phyloP scores from a whole-genome alignment of 495 filamentous ascomycete genomes.

The Talaromyces trachyspermus region DNA sequence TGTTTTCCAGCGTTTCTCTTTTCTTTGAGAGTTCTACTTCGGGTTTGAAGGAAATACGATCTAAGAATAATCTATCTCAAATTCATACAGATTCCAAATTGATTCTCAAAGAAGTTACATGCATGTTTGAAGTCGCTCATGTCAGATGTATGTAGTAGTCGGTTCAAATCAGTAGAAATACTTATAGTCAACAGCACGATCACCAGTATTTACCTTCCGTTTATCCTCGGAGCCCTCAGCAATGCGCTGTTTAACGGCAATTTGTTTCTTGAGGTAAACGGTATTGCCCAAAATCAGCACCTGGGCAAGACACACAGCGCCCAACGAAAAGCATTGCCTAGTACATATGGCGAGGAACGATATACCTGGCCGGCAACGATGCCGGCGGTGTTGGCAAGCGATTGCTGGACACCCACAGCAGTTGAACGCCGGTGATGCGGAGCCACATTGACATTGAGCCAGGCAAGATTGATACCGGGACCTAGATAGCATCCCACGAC shows the following conservation, averaged over 20 bases:
- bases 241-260: constrained; percentile 35
- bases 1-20: no score
- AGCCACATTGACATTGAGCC: constrained; percentile 51
- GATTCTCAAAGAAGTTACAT: no score
- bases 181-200: constrained; percentile 40
- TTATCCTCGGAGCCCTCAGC: constrained; percentile 30
- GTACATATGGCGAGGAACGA: constrained; percentile 39
- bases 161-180: constrained; percentile 43
- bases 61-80: no score
- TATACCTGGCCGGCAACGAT: constrained; percentile 49
- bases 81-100: no score
- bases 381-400: constrained; percentile 50
- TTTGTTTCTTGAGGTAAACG: constrained; percentile 35
- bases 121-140: no score
- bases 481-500: constrained; percentile 43
- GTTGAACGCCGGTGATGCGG: constrained; percentile 50
- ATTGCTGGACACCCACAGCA: constrained; percentile 50
- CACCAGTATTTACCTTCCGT: constrained; percentile 37
- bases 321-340: constrained; percentile 46
- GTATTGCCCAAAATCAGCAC: constrained; percentile 25
- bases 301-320: constrained; percentile 32
- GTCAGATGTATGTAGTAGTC: no score
- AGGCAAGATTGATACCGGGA: constrained; percentile 46
- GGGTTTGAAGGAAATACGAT: no score
- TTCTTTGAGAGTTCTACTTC: no score